A percentile compares a stretch with the other conserved stretches of the same genome.
phyloP scores from a whole-genome alignment of 495 filamentous ascomycete species.

The Hyaloscypha bicolor region DNA sequence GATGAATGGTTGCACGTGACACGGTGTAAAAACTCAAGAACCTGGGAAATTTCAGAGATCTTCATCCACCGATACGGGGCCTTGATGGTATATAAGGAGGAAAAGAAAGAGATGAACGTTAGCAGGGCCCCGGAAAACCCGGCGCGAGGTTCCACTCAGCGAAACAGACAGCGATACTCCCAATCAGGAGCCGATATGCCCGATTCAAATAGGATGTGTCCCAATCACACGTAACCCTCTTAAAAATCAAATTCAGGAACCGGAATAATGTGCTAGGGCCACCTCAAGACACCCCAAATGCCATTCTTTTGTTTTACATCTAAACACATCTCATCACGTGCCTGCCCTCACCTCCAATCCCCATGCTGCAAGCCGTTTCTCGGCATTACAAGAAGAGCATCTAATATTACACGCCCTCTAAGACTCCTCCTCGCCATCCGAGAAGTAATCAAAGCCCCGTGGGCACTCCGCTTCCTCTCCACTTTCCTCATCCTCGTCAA shows the following conservation, averaged over 20 bases:
- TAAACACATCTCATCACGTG: constrained; percentile 11
- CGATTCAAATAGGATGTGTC: neutral
- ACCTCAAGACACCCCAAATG: neutral
- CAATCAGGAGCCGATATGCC: neutral
- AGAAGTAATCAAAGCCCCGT: constrained; percentile 82
- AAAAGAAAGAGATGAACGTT: too few relatives aligned
- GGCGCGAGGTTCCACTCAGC: too few relatives aligned
- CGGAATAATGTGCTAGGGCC: neutral
- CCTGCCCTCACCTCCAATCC: neutral
- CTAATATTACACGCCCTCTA: constrained; percentile 36
- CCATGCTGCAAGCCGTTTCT: constrained; percentile 23
- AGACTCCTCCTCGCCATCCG: constrained; percentile 69
- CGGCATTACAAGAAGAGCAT: constrained; percentile 26
- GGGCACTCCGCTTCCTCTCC: constrained; percentile 81
- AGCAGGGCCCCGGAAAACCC: too few relatives aligned
- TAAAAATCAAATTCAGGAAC: neutral
- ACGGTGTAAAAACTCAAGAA: too few relatives aligned
- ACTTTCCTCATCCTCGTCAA: constrained; percentile 85
- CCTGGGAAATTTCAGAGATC: too few relatives aligned
- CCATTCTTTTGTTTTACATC: constrained; percentile 28
- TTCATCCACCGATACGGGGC: too few relatives aligned
- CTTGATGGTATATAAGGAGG: too few relatives aligned
- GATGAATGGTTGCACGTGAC: too few relatives aligned
- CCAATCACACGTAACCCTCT: neutral
- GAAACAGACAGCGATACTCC: too few relatives aligned